Evolutionary conservation across 768 basidiomycete genomes (phyloP).

Genomic region (Suillus tomentosus): DNA sequence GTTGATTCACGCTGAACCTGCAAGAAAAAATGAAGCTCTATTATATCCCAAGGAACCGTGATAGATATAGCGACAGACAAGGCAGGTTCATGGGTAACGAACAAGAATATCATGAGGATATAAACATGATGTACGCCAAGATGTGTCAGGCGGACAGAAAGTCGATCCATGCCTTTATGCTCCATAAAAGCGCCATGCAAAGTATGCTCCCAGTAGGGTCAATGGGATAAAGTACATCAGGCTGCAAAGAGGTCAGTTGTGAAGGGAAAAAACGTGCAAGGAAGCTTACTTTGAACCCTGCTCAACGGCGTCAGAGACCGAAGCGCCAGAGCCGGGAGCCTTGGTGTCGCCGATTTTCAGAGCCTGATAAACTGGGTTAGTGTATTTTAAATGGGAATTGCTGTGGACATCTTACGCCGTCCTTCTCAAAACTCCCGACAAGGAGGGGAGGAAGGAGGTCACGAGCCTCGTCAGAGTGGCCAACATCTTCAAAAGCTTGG

Average conservation of each 20-base stretch:
- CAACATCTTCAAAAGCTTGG: constrained; percentile 98
- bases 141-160: neutral
- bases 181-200: constrained; percentile 82
- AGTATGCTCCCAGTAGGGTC: constrained; percentile 77
- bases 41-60: constrained; percentile 21
- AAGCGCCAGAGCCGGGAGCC: constrained; percentile 43
- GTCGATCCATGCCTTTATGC: constrained; percentile 22
- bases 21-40: constrained; percentile 16
- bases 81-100: constrained; percentile 7
- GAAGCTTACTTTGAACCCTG: constrained; percentile 65
- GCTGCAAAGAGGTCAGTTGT: constrained; percentile 38
- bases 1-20: constrained; percentile 5
- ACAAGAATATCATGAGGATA: constrained; percentile 18
- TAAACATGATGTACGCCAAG: constrained; percentile 13
- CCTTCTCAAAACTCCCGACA: constrained; percentile 81
- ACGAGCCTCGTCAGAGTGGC: constrained; percentile 98
- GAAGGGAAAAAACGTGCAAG: constrained; percentile 8
- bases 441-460: constrained; percentile 76
- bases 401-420: constrained; percentile 48
- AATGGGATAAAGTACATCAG: constrained; percentile 86
- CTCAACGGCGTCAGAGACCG: constrained; percentile 51
- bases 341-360: constrained; percentile 57
- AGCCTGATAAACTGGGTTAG: constrained; percentile 36
- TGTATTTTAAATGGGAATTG: constrained; percentile 11
- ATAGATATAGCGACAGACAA: constrained; percentile 17